A percentile compares a stretch with the other conserved stretches of the same genome.
Evolutionary conservation across 768 basidiomycete genomes (phyloP).

Genomic region (Lepiota subincarnata): DNA sequence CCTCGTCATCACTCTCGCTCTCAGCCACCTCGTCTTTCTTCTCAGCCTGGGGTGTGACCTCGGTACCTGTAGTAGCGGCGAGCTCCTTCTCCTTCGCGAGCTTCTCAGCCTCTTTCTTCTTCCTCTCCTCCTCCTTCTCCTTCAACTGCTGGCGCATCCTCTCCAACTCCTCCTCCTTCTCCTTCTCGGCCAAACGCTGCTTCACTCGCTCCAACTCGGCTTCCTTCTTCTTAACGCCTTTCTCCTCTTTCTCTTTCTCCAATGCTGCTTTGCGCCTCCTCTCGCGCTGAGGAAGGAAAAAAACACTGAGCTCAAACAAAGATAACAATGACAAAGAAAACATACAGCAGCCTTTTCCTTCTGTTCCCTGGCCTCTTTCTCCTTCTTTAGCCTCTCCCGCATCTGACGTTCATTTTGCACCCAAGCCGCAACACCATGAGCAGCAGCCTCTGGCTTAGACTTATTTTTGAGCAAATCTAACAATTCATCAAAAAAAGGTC

Average conservation of each 20-base stretch:
- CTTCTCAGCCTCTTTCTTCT: slow-evolving; percentile 24
- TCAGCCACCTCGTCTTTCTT: slow-evolving; percentile 29
- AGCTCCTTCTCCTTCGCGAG: slow-evolving; percentile 24
- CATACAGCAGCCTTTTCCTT: slow-evolving; percentile 66
- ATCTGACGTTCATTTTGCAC: slow-evolving; percentile 72
- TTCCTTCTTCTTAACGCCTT: slow-evolving; percentile 64
- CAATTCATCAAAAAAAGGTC: not conserved
- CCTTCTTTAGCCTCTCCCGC: slow-evolving; percentile 65
- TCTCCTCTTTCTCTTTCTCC: slow-evolving; percentile 56
- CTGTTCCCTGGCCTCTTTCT: slow-evolving; percentile 67
- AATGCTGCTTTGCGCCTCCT: slow-evolving; percentile 50
- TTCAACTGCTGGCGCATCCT: slow-evolving; percentile 39
- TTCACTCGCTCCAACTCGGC: slow-evolving; percentile 51
- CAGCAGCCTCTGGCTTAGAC: slow-evolving; percentile 73
- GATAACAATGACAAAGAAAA: slow-evolving; percentile 15
- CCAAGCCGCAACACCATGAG: slow-evolving; percentile 65
- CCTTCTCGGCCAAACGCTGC: slow-evolving; percentile 48
- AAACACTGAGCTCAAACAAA: not conserved
- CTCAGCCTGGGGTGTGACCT: slow-evolving; percentile 21
- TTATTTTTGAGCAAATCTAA: slow-evolving; percentile 82
- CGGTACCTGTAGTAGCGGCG: slow-evolving; percentile 5
- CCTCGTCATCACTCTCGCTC: slow-evolving; percentile 40
- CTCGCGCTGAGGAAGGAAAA: slow-evolving; percentile 32
- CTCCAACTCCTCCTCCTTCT: slow-evolving; percentile 41
- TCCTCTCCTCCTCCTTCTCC: slow-evolving; percentile 38